Percentiles rank a stretch among this genome's conserved stretches.
These are phyloP conservation scores for Anacardium occidentale DNA, from an alignment of 345 rosid genomes.

Conservation along the genomic window DNA sequence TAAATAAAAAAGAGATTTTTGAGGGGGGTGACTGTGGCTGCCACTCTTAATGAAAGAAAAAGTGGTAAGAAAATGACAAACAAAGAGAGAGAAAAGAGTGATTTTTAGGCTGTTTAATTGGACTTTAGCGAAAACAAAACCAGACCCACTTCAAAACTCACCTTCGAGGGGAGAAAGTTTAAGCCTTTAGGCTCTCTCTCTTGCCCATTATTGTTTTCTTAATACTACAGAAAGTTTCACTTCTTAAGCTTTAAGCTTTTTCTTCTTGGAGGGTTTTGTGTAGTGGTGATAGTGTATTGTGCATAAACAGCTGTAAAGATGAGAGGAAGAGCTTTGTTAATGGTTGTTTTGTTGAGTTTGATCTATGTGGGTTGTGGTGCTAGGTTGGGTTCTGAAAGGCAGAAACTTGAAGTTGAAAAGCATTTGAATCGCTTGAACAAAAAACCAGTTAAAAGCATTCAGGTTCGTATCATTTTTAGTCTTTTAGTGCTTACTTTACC, in stretches of 20 bases:
- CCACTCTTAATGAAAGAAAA: conserved; percentile 21
- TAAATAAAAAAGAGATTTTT: background rate
- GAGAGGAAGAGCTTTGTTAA: conserved; percentile 28
- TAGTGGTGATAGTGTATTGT: background rate
- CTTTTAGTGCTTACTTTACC: background rate
- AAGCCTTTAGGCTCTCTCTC: conserved; percentile 19
- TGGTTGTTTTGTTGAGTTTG: conserved; percentile 39
- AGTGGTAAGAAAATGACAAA: conserved; percentile 21
- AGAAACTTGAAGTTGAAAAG: conserved; percentile 70
- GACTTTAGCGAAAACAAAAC: conserved; percentile 32
- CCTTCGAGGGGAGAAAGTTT: conserved; percentile 8
- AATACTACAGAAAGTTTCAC: background rate
- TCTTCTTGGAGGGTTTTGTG: conserved; percentile 22
- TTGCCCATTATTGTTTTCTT: background rate
- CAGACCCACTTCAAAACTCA: conserved; percentile 36
- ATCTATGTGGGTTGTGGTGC: conserved; percentile 52
- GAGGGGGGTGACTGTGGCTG: conserved; percentile 4
- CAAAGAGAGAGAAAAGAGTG: conserved; percentile 16
- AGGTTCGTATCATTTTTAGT: conserved; percentile 34
- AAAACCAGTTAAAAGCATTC: conserved; percentile 72
- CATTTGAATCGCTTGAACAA: conserved; percentile 91
- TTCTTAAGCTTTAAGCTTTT: conserved; percentile 15
- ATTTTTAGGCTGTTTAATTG: conserved; percentile 31
- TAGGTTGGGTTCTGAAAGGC: conserved; percentile 56
- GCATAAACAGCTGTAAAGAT: conserved; percentile 23